A percentile compares a stretch with the other conserved stretches of the same genome.
phyloP scores from a whole-genome alignment of 139 green algal genomes.

The Asterochloris sp. region DNA sequence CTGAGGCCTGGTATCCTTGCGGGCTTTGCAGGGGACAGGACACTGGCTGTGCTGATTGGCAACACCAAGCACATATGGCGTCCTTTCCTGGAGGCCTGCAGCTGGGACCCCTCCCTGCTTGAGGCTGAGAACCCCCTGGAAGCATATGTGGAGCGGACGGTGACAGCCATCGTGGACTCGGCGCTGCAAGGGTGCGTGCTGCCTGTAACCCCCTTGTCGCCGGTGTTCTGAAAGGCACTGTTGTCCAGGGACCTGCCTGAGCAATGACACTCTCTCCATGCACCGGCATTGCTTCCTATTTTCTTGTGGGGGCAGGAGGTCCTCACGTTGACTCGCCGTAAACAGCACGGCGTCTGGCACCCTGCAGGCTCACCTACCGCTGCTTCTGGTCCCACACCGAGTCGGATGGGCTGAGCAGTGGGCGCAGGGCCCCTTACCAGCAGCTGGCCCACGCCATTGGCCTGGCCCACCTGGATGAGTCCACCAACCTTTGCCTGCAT shows the following conservation, averaged over 20 bases:
- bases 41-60: conserved; percentile 31
- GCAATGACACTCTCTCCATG: neutral
- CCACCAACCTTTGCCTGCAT: conserved; percentile 46
- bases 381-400: conserved; percentile 27
- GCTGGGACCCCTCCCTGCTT: conserved; percentile 13
- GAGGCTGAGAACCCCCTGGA: conserved; percentile 29
- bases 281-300: neutral
- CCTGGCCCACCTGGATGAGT: conserved; percentile 34
- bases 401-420: neutral
- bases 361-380: conserved; percentile 17
- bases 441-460: conserved; percentile 28
- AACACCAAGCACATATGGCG: conserved; percentile 38
- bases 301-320: neutral
- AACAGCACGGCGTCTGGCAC: neutral
- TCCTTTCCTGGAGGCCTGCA: conserved; percentile 26
- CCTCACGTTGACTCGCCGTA: neutral
- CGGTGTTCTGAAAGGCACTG: neutral
- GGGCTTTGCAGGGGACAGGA: conserved; percentile 7
- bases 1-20: conserved; percentile 27
- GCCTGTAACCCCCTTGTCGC: neutral
- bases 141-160: conserved; percentile 19
- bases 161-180: neutral
- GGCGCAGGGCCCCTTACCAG: conserved; percentile 32
- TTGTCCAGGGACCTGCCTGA: neutral
- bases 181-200: neutral